A percentile compares a stretch with the other conserved stretches of the same genome.
phyloP scores from a whole-genome alignment of 495 filamentous ascomycete genomes.

The Stereocaulon alpinum region DNA sequence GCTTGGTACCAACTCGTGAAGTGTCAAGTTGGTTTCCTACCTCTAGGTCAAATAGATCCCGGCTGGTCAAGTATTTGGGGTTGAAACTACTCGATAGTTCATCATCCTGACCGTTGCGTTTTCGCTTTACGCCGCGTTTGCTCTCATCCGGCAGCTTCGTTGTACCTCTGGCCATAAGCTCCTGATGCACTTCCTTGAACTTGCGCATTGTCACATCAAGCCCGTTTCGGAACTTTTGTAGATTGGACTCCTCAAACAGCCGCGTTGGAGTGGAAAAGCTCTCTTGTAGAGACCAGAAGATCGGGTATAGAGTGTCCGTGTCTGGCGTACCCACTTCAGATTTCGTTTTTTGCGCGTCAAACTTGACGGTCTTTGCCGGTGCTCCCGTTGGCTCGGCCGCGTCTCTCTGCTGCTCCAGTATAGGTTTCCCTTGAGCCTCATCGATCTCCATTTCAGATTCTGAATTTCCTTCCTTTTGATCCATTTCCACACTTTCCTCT shows the following conservation, averaged over 20 bases:
- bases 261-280: conserved; percentile 84
- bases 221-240: conserved; percentile 61
- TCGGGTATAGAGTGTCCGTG: conserved; percentile 67
- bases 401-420: conserved; percentile 29
- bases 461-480: conserved; percentile 30
- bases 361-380: conserved; percentile 42
- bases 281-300: conserved; percentile 89
- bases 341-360: conserved; percentile 37
- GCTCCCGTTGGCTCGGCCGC: conserved; percentile 17
- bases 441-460: conserved; percentile 20
- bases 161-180: conserved; percentile 39
- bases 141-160: conserved; percentile 49
- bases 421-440: conserved; percentile 16
- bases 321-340: conserved; percentile 39
- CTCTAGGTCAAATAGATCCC: conserved; percentile 92
- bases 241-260: conserved; percentile 63
- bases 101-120: conserved; percentile 48
- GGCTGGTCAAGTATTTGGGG: conserved; percentile 90
- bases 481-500: conserved; percentile 41
- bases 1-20: background rate
- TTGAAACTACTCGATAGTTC: conserved; percentile 73
- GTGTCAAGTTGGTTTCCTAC: conserved; percentile 33
- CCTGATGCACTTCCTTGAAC: conserved; percentile 70
- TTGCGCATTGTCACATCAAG: conserved; percentile 68
- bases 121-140: conserved; percentile 60